These are phyloP conservation scores for Apostasia shenzhenica DNA, from an alignment of 106 monocot genomes.

Conservation along the genomic window DNA sequence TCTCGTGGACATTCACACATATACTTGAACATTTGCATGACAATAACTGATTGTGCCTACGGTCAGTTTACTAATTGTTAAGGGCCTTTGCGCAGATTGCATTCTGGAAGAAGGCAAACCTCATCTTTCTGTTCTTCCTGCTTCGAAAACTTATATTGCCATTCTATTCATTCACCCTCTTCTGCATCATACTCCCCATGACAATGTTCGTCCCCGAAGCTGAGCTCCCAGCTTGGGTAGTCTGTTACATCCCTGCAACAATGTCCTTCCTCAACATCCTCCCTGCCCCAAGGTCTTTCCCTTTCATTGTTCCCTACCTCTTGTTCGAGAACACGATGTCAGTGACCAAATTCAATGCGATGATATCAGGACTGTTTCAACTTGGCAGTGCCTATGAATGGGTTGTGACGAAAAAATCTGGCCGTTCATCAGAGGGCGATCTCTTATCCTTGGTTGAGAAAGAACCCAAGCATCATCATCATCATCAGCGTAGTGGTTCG, in stretches of 20 bases:
- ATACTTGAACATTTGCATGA: too few relatives aligned
- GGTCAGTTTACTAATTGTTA: neutral
- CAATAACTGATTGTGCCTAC: too few relatives aligned
- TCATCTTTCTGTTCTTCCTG: conserved; percentile 94
- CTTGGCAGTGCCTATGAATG: conserved; percentile 86
- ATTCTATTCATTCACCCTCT: conserved; percentile 97
- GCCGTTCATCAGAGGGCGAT: conserved; percentile 88
- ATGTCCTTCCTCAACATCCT: conserved; percentile 96
- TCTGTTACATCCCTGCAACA: conserved; percentile 87
- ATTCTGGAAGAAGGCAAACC: conserved; percentile 86
- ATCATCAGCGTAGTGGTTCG: conserved; percentile 23
- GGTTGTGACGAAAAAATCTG: conserved; percentile 96
- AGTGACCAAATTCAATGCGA: conserved; percentile 95
- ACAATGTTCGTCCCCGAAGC: conserved; percentile 98
- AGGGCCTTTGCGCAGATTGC: conserved; percentile 44
- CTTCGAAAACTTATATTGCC: conserved; percentile 89
- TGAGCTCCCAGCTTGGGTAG: conserved; percentile 85
- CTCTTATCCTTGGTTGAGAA: conserved; percentile 48
- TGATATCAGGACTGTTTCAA: conserved; percentile 92
- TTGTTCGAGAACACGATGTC: conserved; percentile 99
- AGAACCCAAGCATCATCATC: conserved; percentile 16
- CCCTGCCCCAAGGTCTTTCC: conserved; percentile 80
- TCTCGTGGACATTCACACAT: too few relatives aligned
- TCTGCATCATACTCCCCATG: conserved; percentile 96
- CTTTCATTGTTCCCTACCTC: conserved; percentile 93